Base-by-base conservation (phyloP, 371 early-diverging fungal genomes). In the Rhizomucor pusillus region DNA sequence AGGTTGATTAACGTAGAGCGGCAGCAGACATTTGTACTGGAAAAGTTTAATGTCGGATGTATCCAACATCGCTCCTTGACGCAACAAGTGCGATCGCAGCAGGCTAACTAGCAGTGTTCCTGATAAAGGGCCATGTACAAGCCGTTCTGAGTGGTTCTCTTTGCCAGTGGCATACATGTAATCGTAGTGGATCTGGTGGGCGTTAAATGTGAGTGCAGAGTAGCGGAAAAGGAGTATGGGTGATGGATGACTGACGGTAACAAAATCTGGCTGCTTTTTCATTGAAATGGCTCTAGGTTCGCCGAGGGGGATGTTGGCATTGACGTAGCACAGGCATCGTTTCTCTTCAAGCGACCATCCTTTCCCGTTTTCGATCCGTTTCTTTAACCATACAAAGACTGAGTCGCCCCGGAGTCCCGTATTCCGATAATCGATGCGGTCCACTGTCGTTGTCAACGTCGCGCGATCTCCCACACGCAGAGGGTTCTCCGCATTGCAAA, bases 141-240 rank as follows among this genome's bases (percentile, higher is more conserved):
- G 58, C 47, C 86, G 82, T 7, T 73, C 87, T 80, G 7, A 7
- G 50, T 91, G 90, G 18, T 80, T 76, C 60, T 93, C 94, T 9
- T 80, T 67, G 14, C 75, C 63, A 22, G 74, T 72, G n/a, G 88
- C 81, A 54, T 91, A 91, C 3, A 56, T 55, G 20, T 76, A 69
- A 61, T 93, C 90, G 63, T 88, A 93, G 63, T 93, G 93, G 47
- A 93, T 90, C 33, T 79, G 77, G 62, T 92, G 92, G 41, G 83
- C 82, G 63, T 92, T 91, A 73, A 87, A 93, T 3, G 90, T 88
- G 58, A 91, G 54, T 18, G 94, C 92, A 22, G 91, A 90, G 69
- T 86, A 93, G 16, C 92, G 73, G 71, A 93, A 92, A 37, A 92
- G 67, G 16, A 81, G 67, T 23, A 91, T 77, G 11, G 86, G 69